Evolutionary conservation across 108 stramenopile species (phyloP).

Genomic region (Cyclotella baltica): DNA sequence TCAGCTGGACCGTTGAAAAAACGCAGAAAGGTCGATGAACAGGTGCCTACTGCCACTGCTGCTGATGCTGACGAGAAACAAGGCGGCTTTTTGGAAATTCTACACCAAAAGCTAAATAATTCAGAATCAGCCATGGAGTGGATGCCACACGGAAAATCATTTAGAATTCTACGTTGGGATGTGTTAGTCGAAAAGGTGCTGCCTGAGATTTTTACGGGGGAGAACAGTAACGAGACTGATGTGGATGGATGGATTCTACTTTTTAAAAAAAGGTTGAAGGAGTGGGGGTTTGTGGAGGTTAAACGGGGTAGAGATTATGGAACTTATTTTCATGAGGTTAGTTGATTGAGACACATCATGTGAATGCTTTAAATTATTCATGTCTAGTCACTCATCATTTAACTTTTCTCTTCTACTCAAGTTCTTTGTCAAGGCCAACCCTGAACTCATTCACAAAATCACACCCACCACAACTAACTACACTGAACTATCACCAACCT

Average conservation of each 20-base stretch:
- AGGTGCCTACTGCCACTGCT: too few species aligned
- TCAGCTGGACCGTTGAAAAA: slow-evolving; percentile 42
- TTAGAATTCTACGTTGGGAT: slow-evolving; percentile 37
- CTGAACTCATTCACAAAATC: slow-evolving; percentile 1
- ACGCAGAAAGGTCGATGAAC: not conserved
- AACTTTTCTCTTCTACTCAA: not conserved
- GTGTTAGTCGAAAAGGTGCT: slow-evolving; percentile 17
- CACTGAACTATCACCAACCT: not conserved
- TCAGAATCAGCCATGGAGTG: slow-evolving; percentile 39
- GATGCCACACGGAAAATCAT: slow-evolving; percentile 36
- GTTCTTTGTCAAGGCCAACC: slow-evolving; percentile 2
- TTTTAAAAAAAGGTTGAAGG: not conserved
- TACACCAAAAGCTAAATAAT: too few species aligned
- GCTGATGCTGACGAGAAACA: not conserved
- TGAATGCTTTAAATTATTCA: not conserved
- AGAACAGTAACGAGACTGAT: not conserved
- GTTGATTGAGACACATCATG: not conserved
- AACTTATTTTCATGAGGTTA: slow-evolving; percentile 12
- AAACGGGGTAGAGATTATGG: slow-evolving; percentile 6
- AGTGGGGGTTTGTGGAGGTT: slow-evolving; percentile 13
- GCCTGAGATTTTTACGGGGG: slow-evolving; percentile 19
- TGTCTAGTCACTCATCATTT: not conserved
- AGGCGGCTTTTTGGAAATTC: too few species aligned
- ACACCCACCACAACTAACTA: not conserved
- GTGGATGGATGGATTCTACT: slow-evolving; percentile 11